phyloP scores from a whole-genome alignment of 2,329 filamentous ascomycete species.

The Taxawa tesnikishii region DNA sequence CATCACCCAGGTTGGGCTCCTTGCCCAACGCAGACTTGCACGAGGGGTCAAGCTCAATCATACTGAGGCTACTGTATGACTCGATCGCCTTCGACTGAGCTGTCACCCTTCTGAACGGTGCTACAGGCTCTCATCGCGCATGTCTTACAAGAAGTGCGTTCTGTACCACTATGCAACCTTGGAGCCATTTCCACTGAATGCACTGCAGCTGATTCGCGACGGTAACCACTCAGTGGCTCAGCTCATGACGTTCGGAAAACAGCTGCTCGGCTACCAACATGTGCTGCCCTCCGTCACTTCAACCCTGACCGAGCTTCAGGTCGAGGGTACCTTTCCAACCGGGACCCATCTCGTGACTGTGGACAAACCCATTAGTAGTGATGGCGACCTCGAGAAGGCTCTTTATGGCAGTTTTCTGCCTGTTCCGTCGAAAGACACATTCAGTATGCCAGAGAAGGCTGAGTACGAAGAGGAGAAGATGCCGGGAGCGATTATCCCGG shows the following conservation, averaged over 20 bases:
- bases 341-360: constrained; percentile 93
- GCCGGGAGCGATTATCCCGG: constrained; percentile 69
- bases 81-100: constrained; percentile 8
- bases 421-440: constrained; percentile 54
- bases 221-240: constrained; percentile 83
- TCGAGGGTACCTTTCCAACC: constrained; percentile 84
- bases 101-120: constrained; percentile 17
- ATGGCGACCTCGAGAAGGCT: constrained; percentile 76
- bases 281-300: constrained; percentile 71
- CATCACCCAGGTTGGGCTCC: constrained; percentile 75
- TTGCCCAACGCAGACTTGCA: constrained; percentile 80
- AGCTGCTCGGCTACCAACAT: constrained; percentile 86
- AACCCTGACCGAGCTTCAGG: constrained; percentile 73
- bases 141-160: constrained; percentile 68
- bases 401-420: constrained; percentile 88
- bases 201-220: constrained; percentile 72
- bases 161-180: neutral
- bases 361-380: constrained; percentile 73
- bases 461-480: constrained; percentile 56
- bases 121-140: constrained; percentile 66
- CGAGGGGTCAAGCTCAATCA: constrained; percentile 83
- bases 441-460: constrained; percentile 45
- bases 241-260: constrained; percentile 82
- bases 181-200: neutral
- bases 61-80: constrained; percentile 64